phyloP scores from a whole-genome alignment of 192 early-diverging fungal genomes.

The Coemansia sp. region DNA sequence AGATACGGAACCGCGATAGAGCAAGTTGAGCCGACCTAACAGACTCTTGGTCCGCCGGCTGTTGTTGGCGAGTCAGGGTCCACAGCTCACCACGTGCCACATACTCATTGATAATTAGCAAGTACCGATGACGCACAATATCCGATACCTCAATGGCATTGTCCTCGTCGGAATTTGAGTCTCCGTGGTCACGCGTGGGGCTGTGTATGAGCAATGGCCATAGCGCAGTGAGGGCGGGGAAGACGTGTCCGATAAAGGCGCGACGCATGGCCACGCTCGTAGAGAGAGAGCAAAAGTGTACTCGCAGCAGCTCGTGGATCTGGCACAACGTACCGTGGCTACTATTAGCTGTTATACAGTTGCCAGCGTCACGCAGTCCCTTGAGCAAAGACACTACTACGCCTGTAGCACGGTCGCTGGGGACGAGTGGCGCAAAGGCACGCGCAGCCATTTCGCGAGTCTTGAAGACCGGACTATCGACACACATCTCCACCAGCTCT shows the following conservation, averaged over 20 bases:
- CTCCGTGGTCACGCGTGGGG: constrained; percentile 27
- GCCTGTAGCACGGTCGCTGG: constrained; percentile 54
- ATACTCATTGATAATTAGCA: constrained; percentile 45
- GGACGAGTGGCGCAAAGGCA: constrained; percentile 75
- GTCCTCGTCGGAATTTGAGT: neutral
- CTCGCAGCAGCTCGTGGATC: constrained; percentile 69
- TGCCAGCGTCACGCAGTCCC: constrained; percentile 53
- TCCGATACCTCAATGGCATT: constrained; percentile 40
- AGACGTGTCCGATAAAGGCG: constrained; percentile 30
- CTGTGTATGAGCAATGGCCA: constrained; percentile 36
- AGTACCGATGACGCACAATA: constrained; percentile 55
- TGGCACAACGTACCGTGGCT: constrained; percentile 79
- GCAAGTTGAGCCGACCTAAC: constrained; percentile 15
- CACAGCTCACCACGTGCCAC: constrained; percentile 47
- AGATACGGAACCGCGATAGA: constrained; percentile 51
- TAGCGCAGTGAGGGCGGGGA: constrained; percentile 45
- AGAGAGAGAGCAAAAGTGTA: constrained; percentile 56
- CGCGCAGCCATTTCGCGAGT: constrained; percentile 87
- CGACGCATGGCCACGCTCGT: constrained; percentile 13
- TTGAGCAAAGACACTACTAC: constrained; percentile 57
- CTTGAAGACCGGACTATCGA: constrained; percentile 59
- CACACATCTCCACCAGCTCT: constrained; percentile 53
- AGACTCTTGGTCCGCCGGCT: constrained; percentile 12
- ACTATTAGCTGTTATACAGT: constrained; percentile 63
- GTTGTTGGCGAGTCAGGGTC: constrained; percentile 17